Conservation (phyloP, 2,329 filamentous ascomycete genomes). For the Ascomycota sp. region DNA sequence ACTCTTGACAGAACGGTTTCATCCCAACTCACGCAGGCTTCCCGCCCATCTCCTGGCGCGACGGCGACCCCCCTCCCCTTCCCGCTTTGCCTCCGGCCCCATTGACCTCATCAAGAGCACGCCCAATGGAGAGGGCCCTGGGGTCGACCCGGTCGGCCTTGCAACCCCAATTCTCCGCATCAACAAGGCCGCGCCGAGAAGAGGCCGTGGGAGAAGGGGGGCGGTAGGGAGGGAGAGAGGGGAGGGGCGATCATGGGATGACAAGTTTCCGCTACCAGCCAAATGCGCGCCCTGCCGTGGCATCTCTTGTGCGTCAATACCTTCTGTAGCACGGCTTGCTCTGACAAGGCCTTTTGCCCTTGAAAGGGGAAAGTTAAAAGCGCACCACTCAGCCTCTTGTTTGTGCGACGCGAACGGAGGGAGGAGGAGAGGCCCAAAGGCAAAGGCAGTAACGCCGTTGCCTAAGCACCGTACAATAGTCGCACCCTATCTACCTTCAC, state of each 20-base stretch:
- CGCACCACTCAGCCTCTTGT: slow-evolving; percentile 1
- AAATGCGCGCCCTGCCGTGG: neutral
- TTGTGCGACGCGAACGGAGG: neutral
- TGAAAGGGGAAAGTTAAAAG: slow-evolving; percentile 1
- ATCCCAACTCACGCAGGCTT: no score
- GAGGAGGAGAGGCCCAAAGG: neutral
- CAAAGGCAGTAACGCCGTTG: neutral
- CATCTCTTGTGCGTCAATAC: neutral
- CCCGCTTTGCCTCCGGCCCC: neutral
- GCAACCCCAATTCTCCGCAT: no score
- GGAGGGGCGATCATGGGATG: slow-evolving; percentile 1
- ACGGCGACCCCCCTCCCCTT: neutral
- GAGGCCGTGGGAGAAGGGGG: neutral
- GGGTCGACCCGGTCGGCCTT: no score
- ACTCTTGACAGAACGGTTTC: slow-evolving; percentile 2
- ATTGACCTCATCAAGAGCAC: no score
- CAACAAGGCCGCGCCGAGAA: neutral
- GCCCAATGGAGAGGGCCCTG: no score
- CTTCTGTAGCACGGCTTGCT: neutral
- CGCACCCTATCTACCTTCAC: neutral
- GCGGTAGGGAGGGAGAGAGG: neutral
- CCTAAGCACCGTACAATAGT: neutral
- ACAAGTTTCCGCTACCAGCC: neutral
- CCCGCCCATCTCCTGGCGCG: no score
- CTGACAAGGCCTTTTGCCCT: neutral